Evolutionary conservation across 306 rosid species (phyloP).

Genomic region (Cicer judaicum): DNA sequence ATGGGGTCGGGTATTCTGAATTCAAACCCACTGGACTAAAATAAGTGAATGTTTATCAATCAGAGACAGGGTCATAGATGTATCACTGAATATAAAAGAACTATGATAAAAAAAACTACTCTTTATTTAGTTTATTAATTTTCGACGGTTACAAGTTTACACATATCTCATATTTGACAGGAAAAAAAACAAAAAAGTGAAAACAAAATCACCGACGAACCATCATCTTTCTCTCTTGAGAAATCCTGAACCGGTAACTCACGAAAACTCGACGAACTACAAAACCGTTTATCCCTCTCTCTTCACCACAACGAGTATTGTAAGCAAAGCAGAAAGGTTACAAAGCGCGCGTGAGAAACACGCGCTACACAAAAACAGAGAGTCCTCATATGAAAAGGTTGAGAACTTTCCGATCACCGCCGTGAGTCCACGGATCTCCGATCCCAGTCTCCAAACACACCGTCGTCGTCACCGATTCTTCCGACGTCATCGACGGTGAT

Average conservation of each 20-base stretch:
- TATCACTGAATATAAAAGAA: background rate
- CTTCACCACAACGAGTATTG: conserved; percentile 20
- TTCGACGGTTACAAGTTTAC: conserved; percentile 47
- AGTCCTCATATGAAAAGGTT: conserved; percentile 72
- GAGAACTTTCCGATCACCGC: conserved; percentile 71
- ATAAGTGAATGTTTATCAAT: background rate
- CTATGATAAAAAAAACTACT: background rate
- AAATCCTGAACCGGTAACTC: conserved; percentile 76
- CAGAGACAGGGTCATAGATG: background rate
- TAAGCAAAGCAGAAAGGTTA: conserved; percentile 29
- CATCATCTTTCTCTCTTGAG: conserved; percentile 75
- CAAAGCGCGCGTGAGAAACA: conserved; percentile 46
- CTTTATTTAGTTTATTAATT: conserved; percentile 45
- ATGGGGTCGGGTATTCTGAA: background rate
- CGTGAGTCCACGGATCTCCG: conserved; percentile 49
- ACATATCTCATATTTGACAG: conserved; percentile 35
- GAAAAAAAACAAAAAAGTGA: background rate
- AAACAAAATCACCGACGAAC: conserved; percentile 65
- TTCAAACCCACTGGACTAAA: background rate
- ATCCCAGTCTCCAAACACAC: conserved; percentile 60
- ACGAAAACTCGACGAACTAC: conserved; percentile 69
- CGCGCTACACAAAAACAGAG: background rate
- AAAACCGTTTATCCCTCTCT: conserved; percentile 29
- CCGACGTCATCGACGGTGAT: conserved; percentile 90
- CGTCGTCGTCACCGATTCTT: conserved; percentile 80